Evolutionary conservation across 192 early-diverging fungal genomes (phyloP).

Genomic region (Podila epicladia): DNA sequence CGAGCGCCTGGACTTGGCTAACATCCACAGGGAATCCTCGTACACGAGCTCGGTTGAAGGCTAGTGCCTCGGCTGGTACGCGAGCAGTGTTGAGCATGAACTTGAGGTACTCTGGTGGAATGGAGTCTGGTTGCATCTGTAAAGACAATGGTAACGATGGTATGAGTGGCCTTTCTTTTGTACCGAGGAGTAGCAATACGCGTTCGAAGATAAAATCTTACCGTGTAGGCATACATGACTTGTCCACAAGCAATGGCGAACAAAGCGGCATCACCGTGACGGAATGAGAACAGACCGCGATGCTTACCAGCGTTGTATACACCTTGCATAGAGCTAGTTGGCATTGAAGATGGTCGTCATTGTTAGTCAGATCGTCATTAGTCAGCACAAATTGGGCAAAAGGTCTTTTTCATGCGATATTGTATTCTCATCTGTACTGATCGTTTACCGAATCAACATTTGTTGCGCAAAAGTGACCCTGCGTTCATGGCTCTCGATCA

Average conservation of each 20-base stretch:
- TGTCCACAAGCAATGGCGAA: slow-evolving; percentile 64
- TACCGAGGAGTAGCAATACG: background rate
- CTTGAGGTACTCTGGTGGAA: slow-evolving; percentile 64
- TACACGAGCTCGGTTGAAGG: slow-evolving; percentile 65
- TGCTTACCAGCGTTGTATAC: slow-evolving; percentile 64
- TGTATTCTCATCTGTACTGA: no score
- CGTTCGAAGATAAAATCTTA: slow-evolving; percentile 29
- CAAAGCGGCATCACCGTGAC: slow-evolving; percentile 64
- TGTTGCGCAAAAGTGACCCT: slow-evolving; percentile 66
- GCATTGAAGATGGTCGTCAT: background rate
- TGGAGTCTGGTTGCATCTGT: slow-evolving; percentile 65
- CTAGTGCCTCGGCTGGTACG: slow-evolving; percentile 61
- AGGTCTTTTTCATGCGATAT: background rate
- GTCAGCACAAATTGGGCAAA: slow-evolving; percentile 16
- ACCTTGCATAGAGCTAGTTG: slow-evolving; percentile 42
- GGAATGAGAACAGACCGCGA: slow-evolving; percentile 62
- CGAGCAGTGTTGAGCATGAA: slow-evolving; percentile 75
- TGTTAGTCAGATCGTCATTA: slow-evolving; percentile 9
- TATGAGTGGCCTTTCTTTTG: background rate
- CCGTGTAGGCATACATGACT: slow-evolving; percentile 67
- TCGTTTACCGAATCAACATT: slow-evolving; percentile 62
- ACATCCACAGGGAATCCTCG: slow-evolving; percentile 54
- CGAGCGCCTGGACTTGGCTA: slow-evolving; percentile 30
- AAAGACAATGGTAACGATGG: background rate
- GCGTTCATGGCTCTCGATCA: slow-evolving; percentile 66